Evolutionary conservation across 148 eudicot species (phyloP).

Genomic region (Fagopyrum homotropicum): DNA sequence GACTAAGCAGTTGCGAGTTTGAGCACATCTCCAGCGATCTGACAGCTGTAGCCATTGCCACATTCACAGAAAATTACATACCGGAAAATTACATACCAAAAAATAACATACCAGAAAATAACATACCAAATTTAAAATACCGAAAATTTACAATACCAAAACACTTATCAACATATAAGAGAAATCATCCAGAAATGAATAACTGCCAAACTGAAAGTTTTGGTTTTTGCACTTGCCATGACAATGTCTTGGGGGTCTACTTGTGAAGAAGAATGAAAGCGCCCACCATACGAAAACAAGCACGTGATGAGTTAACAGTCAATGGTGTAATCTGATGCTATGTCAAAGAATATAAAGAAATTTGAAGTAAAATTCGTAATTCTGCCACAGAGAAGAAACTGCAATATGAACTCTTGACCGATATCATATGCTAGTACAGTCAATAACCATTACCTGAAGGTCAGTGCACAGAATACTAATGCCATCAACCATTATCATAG

Average conservation of each 20-base stretch:
- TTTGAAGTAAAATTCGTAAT: neutral
- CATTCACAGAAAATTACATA: too few relatives aligned
- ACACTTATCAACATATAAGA: neutral
- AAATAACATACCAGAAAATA: too few relatives aligned
- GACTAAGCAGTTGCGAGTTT: too few relatives aligned
- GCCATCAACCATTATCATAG: conserved; percentile 88
- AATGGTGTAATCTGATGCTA: neutral
- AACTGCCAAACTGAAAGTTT: neutral
- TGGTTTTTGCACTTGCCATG: conserved; percentile 44
- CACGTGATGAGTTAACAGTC: neutral
- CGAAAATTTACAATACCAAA: too few relatives aligned
- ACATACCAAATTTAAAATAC: too few relatives aligned
- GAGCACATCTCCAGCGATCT: too few relatives aligned
- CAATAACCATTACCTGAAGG: conserved; percentile 44
- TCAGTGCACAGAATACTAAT: conserved; percentile 82
- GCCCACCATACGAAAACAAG: neutral
- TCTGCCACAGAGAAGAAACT: neutral
- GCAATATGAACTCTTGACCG: neutral
- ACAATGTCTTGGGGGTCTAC: conserved; percentile 99
- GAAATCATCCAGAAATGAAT: neutral
- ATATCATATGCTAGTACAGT: neutral
- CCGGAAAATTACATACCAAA: too few relatives aligned
- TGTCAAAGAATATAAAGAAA: neutral
- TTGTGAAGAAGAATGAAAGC: conserved; percentile 36
- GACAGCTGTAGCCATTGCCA: too few relatives aligned